Evolutionary conservation across 2,329 filamentous ascomycete genomes (phyloP).

Genomic region (Delphinella strobiligena): DNA sequence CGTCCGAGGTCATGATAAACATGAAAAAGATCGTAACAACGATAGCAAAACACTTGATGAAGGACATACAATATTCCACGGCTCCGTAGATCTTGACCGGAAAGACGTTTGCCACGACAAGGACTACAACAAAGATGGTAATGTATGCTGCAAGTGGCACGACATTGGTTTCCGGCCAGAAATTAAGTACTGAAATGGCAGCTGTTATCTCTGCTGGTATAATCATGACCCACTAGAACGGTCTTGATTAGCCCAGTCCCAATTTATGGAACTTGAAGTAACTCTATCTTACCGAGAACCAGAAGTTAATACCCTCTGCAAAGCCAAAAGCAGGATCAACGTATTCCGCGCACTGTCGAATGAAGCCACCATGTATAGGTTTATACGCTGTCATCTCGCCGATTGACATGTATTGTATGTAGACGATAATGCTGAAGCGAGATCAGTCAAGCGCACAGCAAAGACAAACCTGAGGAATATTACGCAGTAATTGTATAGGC

Average conservation of each 20-base stretch:
- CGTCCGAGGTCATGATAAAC: constrained; percentile 25
- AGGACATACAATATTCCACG: constrained; percentile 21
- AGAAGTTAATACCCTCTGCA: constrained; percentile 24
- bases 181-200: constrained; percentile 21
- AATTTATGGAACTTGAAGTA: too few species aligned
- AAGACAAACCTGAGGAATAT: too few species aligned
- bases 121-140: constrained; percentile 20
- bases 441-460: neutral
- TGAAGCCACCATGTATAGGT: constrained; percentile 23
- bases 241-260: too few species aligned
- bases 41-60: constrained; percentile 20
- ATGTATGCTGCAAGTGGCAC: constrained; percentile 22
- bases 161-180: constrained; percentile 19
- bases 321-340: constrained; percentile 23
- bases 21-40: constrained; percentile 23
- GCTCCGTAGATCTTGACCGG: constrained; percentile 20
- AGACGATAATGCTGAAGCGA: constrained; percentile 16
- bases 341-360: constrained; percentile 21
- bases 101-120: constrained; percentile 16
- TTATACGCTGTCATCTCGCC: constrained; percentile 16
- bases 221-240: constrained; percentile 23
- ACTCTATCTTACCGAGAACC: too few species aligned
- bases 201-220: constrained; percentile 25
- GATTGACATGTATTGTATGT: constrained; percentile 21
- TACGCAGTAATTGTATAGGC: constrained; percentile 22